Conservation (phyloP, 495 filamentous ascomycete species). For the Filosporella fistucella region DNA sequence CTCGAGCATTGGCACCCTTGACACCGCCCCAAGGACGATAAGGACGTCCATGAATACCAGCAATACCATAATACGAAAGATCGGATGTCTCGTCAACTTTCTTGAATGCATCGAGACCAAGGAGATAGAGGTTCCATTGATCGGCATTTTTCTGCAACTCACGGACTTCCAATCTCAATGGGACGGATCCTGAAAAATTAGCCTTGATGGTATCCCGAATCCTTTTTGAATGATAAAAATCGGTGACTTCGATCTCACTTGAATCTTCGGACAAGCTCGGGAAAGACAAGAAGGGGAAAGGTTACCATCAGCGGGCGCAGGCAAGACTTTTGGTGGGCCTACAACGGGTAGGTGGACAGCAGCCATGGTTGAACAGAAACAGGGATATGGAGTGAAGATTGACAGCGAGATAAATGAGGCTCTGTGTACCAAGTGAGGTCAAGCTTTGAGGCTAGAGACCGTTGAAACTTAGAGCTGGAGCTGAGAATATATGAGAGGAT, state of each 20-base stretch:
- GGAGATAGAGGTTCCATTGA: constrained; percentile 26
- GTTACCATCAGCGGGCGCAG: constrained; percentile 17
- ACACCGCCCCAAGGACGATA: constrained; percentile 55
- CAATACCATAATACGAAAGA: constrained; percentile 59
- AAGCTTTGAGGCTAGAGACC: no score
- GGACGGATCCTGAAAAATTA: constrained; percentile 21
- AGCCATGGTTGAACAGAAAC: no score
- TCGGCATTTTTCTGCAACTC: constrained; percentile 52
- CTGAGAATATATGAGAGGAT: no score
- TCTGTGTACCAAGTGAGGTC: no score
- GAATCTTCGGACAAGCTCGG: not conserved
- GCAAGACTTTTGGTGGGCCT: constrained; percentile 10
- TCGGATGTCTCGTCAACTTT: constrained; percentile 44
- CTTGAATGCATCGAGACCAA: constrained; percentile 31
- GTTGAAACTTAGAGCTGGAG: no score
- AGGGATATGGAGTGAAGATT: no score
- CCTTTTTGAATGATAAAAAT: no score
- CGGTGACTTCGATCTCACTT: no score
- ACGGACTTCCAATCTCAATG: constrained; percentile 46
- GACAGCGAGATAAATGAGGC: no score
- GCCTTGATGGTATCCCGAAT: no score
- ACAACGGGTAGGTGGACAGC: constrained; percentile 17
- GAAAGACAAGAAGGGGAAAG: not conserved
- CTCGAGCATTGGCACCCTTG: constrained; percentile 33
- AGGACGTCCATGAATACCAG: constrained; percentile 64